Base-by-base conservation (phyloP, 1,284 basidiomycete genomes). In the Sparassis latifolia region DNA sequence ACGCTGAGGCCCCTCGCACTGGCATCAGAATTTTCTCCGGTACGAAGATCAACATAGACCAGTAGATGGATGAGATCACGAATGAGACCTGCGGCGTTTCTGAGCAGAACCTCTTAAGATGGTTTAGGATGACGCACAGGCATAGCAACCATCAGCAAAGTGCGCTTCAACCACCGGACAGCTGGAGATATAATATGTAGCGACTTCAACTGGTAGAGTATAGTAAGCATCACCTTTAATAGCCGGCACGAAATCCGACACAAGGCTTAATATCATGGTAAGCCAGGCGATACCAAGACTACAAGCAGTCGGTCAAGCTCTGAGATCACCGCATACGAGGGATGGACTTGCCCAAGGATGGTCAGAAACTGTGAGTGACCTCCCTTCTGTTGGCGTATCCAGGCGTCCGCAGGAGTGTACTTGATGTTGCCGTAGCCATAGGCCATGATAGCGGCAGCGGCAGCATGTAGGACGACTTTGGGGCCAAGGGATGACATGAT, bases 311-410 rank as follows among this genome's bases (percentile, higher is more conserved):
- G 27, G 20, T 20, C 20, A 20, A 20, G 20, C 20, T 20, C 20
- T 20, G 20, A 20, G 20, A 20, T 30, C 6, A 33, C 42, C 41
- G 37, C 33, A 40, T 12, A 10, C 28, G 7, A 27, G 28, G 42
- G 31, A 42, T 30, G 47, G 4, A 65, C 74, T 39, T 56, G 85
- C 87, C 85, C 86, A 67, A 87, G 80, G 53, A 90, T 86, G 0
- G 89, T 92, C 47, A 92, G 67, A 61, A 79, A 91, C 62, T 84
- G 83, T 44, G 76, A 74, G 55, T 83, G 79, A 0, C 86, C 87
- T 27, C 85, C 84, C 55, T 75, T 79, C 59, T 79, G 78, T 2
- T 56, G 54, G 3, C 56, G 50, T 33, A 84, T 73, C 58, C 66
- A 73, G 2, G 59, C 55, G 52, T 73, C 64, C 20, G 73, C 63